A percentile compares a stretch with the other conserved stretches of the same genome.
phyloP scores from a whole-genome alignment of 257 asterid genomes.

The Ophiorrhiza pumila region DNA sequence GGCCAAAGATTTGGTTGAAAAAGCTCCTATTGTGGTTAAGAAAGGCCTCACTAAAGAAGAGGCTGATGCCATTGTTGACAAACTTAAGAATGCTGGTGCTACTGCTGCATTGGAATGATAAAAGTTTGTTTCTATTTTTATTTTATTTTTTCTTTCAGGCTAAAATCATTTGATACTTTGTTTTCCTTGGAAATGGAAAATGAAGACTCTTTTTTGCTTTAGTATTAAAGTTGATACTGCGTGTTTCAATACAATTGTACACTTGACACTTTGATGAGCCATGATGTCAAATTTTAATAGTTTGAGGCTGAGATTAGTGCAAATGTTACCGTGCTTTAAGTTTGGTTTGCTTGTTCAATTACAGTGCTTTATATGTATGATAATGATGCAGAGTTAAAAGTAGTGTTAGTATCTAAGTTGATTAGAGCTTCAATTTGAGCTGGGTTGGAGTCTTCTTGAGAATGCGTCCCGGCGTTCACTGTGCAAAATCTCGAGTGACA shows the following conservation, averaged over 20 bases:
- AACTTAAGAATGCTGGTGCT: conserved; percentile 81
- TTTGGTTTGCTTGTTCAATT: background rate
- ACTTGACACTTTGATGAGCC: background rate
- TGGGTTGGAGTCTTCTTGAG: background rate
- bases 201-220: background rate
- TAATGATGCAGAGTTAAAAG: background rate
- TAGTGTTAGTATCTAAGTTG: background rate
- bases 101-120: conserved; percentile 64
- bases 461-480: too few relatives aligned
- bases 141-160: background rate
- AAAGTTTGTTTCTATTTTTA: background rate
- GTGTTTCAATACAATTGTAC: background rate
- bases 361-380: too few relatives aligned
- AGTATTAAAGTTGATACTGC: too few relatives aligned
- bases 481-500: too few relatives aligned
- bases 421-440: background rate
- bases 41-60: conserved; percentile 74
- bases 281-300: background rate
- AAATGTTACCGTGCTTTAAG: too few relatives aligned
- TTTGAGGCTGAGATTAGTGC: background rate
- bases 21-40: conserved; percentile 68
- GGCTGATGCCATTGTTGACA: conserved; percentile 62
- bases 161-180: background rate
- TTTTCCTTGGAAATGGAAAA: background rate
- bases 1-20: conserved; percentile 87